Conservation (phyloP, 495 filamentous ascomycete genomes). For the Podospora pseudopauciseta region DNA sequence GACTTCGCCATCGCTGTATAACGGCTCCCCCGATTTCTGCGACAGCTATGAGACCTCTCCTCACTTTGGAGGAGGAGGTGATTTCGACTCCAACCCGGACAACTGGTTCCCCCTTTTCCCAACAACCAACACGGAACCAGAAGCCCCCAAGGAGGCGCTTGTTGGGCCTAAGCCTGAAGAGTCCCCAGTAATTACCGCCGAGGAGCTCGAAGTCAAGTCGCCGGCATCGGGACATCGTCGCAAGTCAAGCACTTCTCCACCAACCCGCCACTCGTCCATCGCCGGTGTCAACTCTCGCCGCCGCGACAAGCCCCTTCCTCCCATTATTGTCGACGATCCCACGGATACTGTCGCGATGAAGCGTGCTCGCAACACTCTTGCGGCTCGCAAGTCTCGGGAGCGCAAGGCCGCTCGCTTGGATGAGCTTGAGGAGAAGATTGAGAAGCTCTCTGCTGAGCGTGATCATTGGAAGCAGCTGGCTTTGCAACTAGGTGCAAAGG, state of each 20-base stretch:
- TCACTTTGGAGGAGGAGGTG: conserved; percentile 50
- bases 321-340: conserved; percentile 73
- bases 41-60: conserved; percentile 77
- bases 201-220: conserved; percentile 39
- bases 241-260: conserved; percentile 46
- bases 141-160: neutral
- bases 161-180: conserved; percentile 31
- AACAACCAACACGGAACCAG: conserved; percentile 34
- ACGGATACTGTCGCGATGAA: conserved; percentile 72
- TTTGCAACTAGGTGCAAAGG: conserved; percentile 37
- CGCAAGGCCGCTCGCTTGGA: conserved; percentile 71
- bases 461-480: conserved; percentile 60
- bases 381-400: conserved; percentile 89
- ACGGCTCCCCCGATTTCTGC: conserved; percentile 65
- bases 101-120: conserved; percentile 71
- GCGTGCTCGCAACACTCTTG: conserved; percentile 91
- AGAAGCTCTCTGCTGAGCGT: conserved; percentile 47
- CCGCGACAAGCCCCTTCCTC: conserved; percentile 74
- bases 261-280: conserved; percentile 61
- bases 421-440: conserved; percentile 54
- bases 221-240: conserved; percentile 31
- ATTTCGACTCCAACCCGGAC: conserved; percentile 41
- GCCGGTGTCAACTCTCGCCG: conserved; percentile 67
- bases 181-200: conserved; percentile 44
- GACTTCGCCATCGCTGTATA: conserved; percentile 74